These are phyloP conservation scores for Laetiporus sulphureus DNA, from an alignment of 1,284 basidiomycete genomes.

Conservation along the genomic window DNA sequence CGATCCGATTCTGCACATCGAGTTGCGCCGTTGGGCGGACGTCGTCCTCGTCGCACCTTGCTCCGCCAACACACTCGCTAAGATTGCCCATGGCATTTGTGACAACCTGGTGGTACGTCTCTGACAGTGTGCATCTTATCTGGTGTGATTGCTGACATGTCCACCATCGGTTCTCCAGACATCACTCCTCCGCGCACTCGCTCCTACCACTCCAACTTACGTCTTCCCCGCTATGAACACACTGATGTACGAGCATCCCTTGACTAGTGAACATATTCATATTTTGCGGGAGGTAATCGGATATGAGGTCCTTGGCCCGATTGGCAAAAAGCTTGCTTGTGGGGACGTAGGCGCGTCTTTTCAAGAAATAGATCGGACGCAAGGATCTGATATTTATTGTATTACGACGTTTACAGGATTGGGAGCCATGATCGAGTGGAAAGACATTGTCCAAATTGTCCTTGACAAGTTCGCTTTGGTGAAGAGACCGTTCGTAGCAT, in stretches of 20 bases:
- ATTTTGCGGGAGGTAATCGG: constrained; percentile 67
- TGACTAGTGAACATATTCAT: constrained; percentile 78
- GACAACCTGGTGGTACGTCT: constrained; percentile 87
- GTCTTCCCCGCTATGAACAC: constrained; percentile 99
- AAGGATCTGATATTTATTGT: background rate
- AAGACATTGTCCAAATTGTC: constrained; percentile 67
- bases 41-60: constrained; percentile 92
- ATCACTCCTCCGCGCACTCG: constrained; percentile 82
- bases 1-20: constrained; percentile 94
- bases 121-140: constrained; percentile 5
- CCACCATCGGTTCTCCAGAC: constrained; percentile 46
- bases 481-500: no score
- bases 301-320: constrained; percentile 81
- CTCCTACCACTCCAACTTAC: constrained; percentile 77
- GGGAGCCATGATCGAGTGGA: constrained; percentile 94
- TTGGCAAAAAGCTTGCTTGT: constrained; percentile 84
- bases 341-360: constrained; percentile 73
- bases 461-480: constrained; percentile 47
- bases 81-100: constrained; percentile 84
- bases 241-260: constrained; percentile 93
- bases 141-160: no score
- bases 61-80: constrained; percentile 92
- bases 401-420: constrained; percentile 45
- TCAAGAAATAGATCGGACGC: no score
- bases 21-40: constrained; percentile 95